These are phyloP conservation scores for Magnolia sinica DNA, from an alignment of 164 flowering plant genomes.

Conservation along the genomic window DNA sequence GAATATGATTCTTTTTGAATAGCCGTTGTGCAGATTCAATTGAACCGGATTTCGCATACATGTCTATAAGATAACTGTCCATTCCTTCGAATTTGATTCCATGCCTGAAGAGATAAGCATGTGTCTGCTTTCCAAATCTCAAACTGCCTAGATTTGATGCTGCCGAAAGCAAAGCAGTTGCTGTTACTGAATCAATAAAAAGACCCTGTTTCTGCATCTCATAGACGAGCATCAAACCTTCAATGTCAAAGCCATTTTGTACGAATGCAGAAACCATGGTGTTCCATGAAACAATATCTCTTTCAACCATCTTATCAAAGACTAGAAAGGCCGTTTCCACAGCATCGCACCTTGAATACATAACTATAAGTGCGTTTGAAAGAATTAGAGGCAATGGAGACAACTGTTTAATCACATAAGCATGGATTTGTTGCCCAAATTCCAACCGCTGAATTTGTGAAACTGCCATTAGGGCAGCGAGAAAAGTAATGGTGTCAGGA, in stretches of 20 bases:
- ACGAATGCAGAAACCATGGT: conserved; percentile 75
- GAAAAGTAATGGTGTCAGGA: conserved; percentile 64
- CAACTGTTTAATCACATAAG: conserved; percentile 52
- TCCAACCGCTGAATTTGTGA: conserved; percentile 63
- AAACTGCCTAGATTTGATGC: conserved; percentile 67
- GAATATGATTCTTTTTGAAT: conserved; percentile 29
- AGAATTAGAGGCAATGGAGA: conserved; percentile 29
- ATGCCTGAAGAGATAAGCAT: conserved; percentile 74
- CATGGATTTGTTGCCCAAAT: conserved; percentile 65
- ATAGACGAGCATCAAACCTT: conserved; percentile 70
- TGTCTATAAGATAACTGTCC: conserved; percentile 78
- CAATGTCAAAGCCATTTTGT: conserved; percentile 74
- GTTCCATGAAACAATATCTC: conserved; percentile 90
- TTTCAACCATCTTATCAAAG: conserved; percentile 62
- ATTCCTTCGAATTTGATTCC: conserved; percentile 73
- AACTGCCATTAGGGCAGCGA: conserved; percentile 57
- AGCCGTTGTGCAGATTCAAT: conserved; percentile 39
- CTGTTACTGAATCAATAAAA: conserved; percentile 57
- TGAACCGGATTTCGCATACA: conserved; percentile 85
- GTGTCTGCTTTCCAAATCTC: conserved; percentile 69
- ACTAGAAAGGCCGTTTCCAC: conserved; percentile 49
- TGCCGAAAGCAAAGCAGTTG: conserved; percentile 74
- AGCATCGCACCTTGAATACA: conserved; percentile 78
- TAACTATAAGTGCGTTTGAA: conserved; percentile 55
- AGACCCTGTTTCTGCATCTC: conserved; percentile 78